Evolutionary conservation across 2,329 filamentous ascomycete genomes (phyloP).

Genomic region (Talaromyces amestolkiae): DNA sequence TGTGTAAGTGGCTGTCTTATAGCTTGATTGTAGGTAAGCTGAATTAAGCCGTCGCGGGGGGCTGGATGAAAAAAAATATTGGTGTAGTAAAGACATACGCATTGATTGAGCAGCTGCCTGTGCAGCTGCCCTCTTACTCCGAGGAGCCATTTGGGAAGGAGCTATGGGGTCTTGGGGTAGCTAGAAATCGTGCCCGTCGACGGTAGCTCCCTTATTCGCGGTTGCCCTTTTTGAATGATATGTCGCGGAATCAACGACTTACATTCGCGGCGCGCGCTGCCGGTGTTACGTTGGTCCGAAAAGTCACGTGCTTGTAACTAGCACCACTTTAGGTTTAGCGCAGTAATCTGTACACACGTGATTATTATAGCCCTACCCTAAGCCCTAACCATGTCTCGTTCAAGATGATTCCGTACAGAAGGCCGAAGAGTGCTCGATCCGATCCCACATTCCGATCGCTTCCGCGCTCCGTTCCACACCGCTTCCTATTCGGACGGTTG

Average conservation of each 20-base stretch:
- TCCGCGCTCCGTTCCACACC: neutral
- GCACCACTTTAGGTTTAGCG: neutral
- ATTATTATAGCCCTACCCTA: slow-evolving; percentile 16
- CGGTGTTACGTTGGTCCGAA: slow-evolving; percentile 13
- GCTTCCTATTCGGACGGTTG: neutral
- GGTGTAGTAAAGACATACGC: slow-evolving; percentile 31
- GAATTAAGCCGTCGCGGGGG: neutral
- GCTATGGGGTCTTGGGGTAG: neutral
- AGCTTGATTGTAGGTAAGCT: neutral
- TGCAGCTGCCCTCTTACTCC: slow-evolving; percentile 46
- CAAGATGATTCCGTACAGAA: neutral
- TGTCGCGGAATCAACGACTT: neutral
- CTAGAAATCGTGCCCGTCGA: slow-evolving; percentile 7
- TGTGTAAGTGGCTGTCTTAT: neutral
- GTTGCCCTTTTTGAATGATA: slow-evolving; percentile 17
- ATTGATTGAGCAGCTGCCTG: slow-evolving; percentile 48
- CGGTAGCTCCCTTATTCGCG: slow-evolving; percentile 10
- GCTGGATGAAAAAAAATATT: neutral
- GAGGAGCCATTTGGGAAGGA: slow-evolving; percentile 39
- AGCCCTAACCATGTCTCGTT: slow-evolving; percentile 4
- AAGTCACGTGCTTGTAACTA: neutral
- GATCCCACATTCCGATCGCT: slow-evolving; percentile 2
- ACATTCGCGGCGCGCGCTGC: neutral
- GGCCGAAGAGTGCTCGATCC: neutral
- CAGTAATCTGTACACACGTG: neutral